Evolutionary conservation across 2,329 filamentous ascomycete species (phyloP), one percentile per base, ranked within the genome.

Genomic region (Laburnicola sp.): DNA sequence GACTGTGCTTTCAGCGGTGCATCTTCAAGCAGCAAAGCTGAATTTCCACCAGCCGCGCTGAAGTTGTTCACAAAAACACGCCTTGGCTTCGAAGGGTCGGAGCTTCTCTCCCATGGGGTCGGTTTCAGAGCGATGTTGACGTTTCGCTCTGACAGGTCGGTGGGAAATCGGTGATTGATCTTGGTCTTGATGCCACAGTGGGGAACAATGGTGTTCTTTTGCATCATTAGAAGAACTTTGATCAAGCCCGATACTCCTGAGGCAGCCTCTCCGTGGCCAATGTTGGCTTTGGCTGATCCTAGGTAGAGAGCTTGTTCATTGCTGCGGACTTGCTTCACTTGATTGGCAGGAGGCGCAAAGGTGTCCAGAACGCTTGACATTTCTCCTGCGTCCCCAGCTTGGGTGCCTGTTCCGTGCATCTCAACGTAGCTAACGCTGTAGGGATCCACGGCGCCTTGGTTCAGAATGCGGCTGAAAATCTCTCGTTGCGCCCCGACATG

Each of bases 31-130:
- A 61, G 8, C 3, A 65, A 9, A 4, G 53, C 34, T 7, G 59
- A 50, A 70, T 90, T 90, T 30, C 87, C 86, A 57, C 86, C 86
- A 46, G 86, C 85, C 5, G 86, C 87, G 56, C 82, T 51, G 51
- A 64, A 64, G 45, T 60, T 63, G 43, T 63, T 64, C 11, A 64
- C 6, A 3, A 62, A 83, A 65, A 88, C 55, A 87, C 69, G 22
- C 76, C 68, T 16, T 16, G 16, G 0, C 44, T 70, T 44, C 2
- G 11, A 60, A 23, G 53, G 53, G 16, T 57, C 65, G 3, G 44
- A 44, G 10, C 39, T 45, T 2, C 16, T 16, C 16, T 16, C 16
- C 16, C 16, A 16, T 16, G 16, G 16, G 16, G 16, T 16, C 16
- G 16, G 16, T 16, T 16, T 16, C 16, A 16, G 16, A 16, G 16